Evolutionary conservation across 495 filamentous ascomycete species (phyloP), one percentile per base, ranked within the genome.

Genomic region (Penicillium dipodomyicola): DNA sequence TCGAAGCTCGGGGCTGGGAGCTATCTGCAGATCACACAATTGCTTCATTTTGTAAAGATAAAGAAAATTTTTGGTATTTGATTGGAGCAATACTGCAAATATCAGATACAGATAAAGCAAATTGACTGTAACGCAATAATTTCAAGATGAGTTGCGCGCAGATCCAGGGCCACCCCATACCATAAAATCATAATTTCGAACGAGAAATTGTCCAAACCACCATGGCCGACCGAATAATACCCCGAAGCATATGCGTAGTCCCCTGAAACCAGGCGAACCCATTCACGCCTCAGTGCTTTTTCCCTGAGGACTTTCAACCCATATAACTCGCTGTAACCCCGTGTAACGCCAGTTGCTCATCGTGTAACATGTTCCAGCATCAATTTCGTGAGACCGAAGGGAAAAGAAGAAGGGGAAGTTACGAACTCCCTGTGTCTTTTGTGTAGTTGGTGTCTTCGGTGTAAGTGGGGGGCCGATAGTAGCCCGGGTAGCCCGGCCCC

Each of bases 401-500:
- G 30, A 14, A 22, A 42, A 59, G n/a, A 15, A 39, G 35, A 42
- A 39, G 19, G 20, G 2, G 27, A 17, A 53, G 33, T 35, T 30
- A 54, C 5, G 25, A 49, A 43, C 35, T 43, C 29, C 29, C 37
- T 11, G 50, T 52, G n/a, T 52, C 30, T 49, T n/a, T 52, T 15
- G 49, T 51, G 35, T 32, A 29, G 27, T 14, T 39, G 4, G 49
- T 37, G 32, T 47, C 52, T 39, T 54, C 43, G 33, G 33, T 25
- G 3, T 48, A 35, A 35, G 33, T 61, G 58, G 56, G 49, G 55
- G 56, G 55, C 0, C 51, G 56, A 49, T 60, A 52, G 47, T 65
- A 57, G 32, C 52, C 49, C 29, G 60, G 60, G 47, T 65, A 57
- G 32, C 49, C 49, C 29, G 60, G 60, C 22, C 44, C 54, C 29